Percentiles rank a stretch among this genome's conserved stretches.
Conservation (phyloP, 768 basidiomycete genomes). For the Cystofilobasidium macerans region DNA sequence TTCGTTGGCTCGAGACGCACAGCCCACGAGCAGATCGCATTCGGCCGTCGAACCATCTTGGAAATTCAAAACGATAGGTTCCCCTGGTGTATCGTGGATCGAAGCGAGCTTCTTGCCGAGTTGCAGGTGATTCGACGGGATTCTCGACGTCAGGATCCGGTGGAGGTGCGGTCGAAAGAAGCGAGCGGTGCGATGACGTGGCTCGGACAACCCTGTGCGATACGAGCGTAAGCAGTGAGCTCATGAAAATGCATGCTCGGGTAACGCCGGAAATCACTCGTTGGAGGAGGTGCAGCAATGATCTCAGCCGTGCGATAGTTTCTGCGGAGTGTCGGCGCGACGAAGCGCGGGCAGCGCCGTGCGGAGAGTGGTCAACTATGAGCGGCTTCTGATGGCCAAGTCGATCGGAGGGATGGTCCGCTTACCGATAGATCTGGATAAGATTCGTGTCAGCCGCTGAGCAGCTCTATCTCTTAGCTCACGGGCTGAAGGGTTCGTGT, state of each 20-base stretch:
- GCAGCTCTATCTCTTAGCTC: too few relatives aligned
- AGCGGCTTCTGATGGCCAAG: too few relatives aligned
- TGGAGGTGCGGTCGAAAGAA: conserved; percentile 20
- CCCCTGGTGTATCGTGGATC: not conserved
- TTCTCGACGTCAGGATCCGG: not conserved
- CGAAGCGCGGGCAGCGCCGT: too few relatives aligned
- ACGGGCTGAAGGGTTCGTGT: too few relatives aligned
- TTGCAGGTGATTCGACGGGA: not conserved
- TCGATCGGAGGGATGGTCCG: too few relatives aligned
- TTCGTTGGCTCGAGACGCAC: not conserved
- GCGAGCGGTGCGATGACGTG: conserved; percentile 1
- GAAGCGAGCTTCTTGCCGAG: not conserved
- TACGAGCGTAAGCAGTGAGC: too few relatives aligned
- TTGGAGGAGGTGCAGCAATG: conserved; percentile 5
- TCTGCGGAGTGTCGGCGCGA: not conserved
- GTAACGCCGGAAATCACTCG: not conserved
- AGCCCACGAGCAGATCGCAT: conserved; percentile 11
- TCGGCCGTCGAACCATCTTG: not conserved
- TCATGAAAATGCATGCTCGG: not conserved
- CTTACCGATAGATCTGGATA: not conserved
- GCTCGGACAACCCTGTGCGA: not conserved
- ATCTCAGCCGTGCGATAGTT: conserved; percentile 2
- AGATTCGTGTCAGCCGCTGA: not conserved
- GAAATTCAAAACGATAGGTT: not conserved
- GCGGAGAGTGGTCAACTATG: too few relatives aligned